Evolutionary conservation across 495 filamentous ascomycete species (phyloP), one percentile per base, ranked within the genome.

Genomic region (Chlorociboria aeruginascens): DNA sequence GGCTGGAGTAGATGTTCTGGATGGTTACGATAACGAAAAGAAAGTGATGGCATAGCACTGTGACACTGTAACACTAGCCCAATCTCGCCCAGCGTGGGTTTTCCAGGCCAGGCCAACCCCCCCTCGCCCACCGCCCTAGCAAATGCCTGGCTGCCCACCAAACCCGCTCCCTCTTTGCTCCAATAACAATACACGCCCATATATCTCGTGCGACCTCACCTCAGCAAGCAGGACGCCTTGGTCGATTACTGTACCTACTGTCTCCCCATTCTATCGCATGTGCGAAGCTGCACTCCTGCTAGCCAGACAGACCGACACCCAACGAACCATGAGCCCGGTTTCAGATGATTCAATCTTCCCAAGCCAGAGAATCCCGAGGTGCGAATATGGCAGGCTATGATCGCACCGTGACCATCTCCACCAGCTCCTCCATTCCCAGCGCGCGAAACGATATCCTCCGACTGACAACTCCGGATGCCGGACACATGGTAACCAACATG

Each of bases 391-490:
- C 51, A 32, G 43, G 33, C 32, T 51, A 54, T 58, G 48, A 57
- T 45, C 46, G 37, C n/a, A 45, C 37, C 13, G 25, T 49, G 7
- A 58, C 48, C 28, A 52, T 54, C 40, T 43, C 46, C 29, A 57
- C 46, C 17, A 53, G 49, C 44, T 47, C 46, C 31, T 43, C 55
- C 10, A 32, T 42, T 32, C 45, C 51, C 32, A 44, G 33, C 20
- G 28, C 45, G 20, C 46, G 44, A 33, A 49, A 45, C 43, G 56
- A 59, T 25, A 50, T 59, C 13, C 32, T 59, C 46, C 51, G 56
- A 17, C 40, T 59, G 36, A 50, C 32, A 9, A 43, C 45, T 12
- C 56, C 44, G 16, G 45, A 53, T 33, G 20, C 36, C 10, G 36
- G 39, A 12, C 46, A 36, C 8, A 13, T 29, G 7, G 46, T 30